Evolutionary conservation across 306 rosid species (phyloP).

Genomic region (Potentilla sterilis): DNA sequence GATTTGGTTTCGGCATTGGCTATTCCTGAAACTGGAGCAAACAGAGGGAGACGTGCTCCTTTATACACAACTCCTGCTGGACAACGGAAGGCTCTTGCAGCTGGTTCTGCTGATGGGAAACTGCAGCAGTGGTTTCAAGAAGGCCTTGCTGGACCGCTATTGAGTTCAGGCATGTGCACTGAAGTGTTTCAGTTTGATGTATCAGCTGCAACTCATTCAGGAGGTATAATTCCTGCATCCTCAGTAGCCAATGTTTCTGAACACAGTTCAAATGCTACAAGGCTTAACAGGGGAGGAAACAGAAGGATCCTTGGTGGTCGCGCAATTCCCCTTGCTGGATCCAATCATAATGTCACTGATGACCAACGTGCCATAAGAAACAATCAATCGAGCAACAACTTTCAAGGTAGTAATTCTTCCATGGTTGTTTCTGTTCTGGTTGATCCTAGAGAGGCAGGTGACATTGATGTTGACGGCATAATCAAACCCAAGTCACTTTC

Average conservation of each 20-base stretch:
- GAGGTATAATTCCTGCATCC: conserved; percentile 85
- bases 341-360: conserved; percentile 55
- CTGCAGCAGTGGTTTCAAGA: conserved; percentile 98
- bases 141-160: conserved; percentile 93
- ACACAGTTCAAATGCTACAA: conserved; percentile 42
- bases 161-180: conserved; percentile 97
- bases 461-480: conserved; percentile 64
- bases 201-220: conserved; percentile 60
- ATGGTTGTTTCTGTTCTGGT: conserved; percentile 90
- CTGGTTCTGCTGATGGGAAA: conserved; percentile 70
- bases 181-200: conserved; percentile 94
- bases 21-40: conserved; percentile 62
- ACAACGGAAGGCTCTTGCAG: conserved; percentile 64
- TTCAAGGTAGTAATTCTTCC: conserved; percentile 63
- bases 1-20: conserved; percentile 66
- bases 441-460: conserved; percentile 83
- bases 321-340: conserved; percentile 50
- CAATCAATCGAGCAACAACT: conserved; percentile 40
- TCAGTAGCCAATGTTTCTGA: conserved; percentile 51
- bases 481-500: conserved; percentile 74
- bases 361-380: conserved; percentile 41
- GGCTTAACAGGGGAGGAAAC: conserved; percentile 47
- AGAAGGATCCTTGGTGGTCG: conserved; percentile 73
- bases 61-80: conserved; percentile 46
- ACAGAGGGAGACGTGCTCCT: conserved; percentile 55